Evolutionary conservation across 768 basidiomycete species (phyloP), one percentile per base, ranked within the genome.

Genomic region (Russula emetica): DNA sequence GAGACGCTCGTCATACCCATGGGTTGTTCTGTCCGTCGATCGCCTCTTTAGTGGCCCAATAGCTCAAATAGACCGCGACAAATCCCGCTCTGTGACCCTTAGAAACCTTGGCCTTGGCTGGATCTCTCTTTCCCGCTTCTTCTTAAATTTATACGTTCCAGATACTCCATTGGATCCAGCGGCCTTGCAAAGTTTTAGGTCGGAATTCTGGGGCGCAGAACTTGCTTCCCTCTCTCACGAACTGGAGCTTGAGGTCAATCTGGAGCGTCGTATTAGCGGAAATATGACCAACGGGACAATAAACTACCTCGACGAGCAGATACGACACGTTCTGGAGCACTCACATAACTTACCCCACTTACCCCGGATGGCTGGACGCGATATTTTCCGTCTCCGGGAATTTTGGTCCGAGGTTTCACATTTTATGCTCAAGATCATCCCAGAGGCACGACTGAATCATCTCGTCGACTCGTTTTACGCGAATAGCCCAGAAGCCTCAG

Each of bases 151-250:
- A 22, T 87, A 88, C 70, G 79, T 98, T 44, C 94, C 97, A 0
- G 82, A 92, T 72, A 76, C 83, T 2, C 93, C 95, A 2, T 75
- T 98, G 55, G 97, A 99, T 72, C 97, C 97, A 30, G 85, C 87
- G 8, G 85, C 85, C 26, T 80, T 86, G 38, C 79, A 85, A 59
- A 79, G 77, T 56, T 81, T 77, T 54, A 75, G 77, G 0, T 70
- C 70, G 2, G 72, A 76, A 34, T 83, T 85, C 32, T 78, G 80
- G 71, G 70, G 71, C 32, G 70, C 77, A 55, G 78, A 84, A 59
- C 68, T 76, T 36, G 67, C 71, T 2, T 69, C 76, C 28, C 67
- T 90, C 3, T 65, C 70, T 4, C 73, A 75, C 2, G 84, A 91
- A 72, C 71, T 86, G 9, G 58, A 69, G 7, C 76, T 91, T 8